phyloP scores from a whole-genome alignment of 768 basidiomycete genomes.

The Lactarius sp. region DNA sequence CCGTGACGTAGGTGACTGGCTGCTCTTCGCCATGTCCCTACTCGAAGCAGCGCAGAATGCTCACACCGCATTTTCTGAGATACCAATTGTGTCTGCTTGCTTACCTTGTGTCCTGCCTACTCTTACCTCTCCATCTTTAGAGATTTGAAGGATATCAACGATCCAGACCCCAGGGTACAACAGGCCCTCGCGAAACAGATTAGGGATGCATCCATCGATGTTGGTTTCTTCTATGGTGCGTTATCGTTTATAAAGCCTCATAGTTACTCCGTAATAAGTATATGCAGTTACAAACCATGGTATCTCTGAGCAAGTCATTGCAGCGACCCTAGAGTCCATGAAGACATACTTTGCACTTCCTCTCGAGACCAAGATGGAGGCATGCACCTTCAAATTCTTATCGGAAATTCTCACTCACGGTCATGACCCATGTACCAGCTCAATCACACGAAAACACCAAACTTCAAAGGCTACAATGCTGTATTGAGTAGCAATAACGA shows the following conservation, averaged over 20 bases:
- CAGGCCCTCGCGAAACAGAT: conserved; percentile 50
- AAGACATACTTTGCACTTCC: conserved; percentile 66
- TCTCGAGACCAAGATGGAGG: conserved; percentile 60
- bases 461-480: conserved; percentile 75
- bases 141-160: conserved; percentile 41
- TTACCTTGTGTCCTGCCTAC: neutral
- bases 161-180: conserved; percentile 37
- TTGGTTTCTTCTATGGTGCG: conserved; percentile 82
- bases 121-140: neutral
- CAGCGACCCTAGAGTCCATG: conserved; percentile 42
- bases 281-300: conserved; percentile 71
- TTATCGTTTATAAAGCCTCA: neutral
- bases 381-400: conserved; percentile 29
- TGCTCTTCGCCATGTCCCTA: conserved; percentile 6
- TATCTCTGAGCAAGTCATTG: conserved; percentile 50
- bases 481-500: conserved; percentile 71
- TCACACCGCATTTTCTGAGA: conserved; percentile 20
- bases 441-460: conserved; percentile 65
- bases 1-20: too few species aligned
- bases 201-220: conserved; percentile 70
- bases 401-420: neutral
- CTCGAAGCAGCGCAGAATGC: conserved; percentile 16
- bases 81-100: conserved; percentile 20
- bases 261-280: neutral
- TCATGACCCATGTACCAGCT: conserved; percentile 40